These are phyloP conservation scores for Clarkia xantiana DNA, from an alignment of 345 rosid species.

Conservation along the genomic window DNA sequence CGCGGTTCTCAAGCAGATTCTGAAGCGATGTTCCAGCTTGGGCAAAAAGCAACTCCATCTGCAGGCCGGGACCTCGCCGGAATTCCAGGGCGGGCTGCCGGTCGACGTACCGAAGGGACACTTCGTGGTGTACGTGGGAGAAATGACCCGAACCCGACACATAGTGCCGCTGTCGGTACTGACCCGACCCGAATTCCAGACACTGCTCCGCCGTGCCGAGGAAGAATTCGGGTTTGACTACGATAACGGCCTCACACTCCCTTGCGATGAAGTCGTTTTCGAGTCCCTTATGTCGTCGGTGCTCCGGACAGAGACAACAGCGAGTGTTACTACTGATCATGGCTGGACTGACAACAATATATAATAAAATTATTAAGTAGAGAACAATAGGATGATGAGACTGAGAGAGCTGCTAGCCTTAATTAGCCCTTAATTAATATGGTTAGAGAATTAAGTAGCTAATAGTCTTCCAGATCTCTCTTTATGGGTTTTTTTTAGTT, in stretches of 20 bases:
- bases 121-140: conserved; percentile 38
- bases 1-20: conserved; percentile 25
- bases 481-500: not conserved
- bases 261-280: conserved; percentile 32
- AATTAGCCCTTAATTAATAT: no score
- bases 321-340: no score
- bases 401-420: no score
- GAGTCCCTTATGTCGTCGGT: conserved; percentile 12
- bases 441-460: no score
- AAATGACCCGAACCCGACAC: conserved; percentile 22
- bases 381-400: no score
- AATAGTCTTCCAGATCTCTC: not conserved
- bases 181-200: conserved; percentile 28
- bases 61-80: conserved; percentile 2
- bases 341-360: no score
- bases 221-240: conserved; percentile 38
- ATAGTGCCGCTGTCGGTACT: conserved; percentile 24
- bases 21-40: conserved; percentile 29
- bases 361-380: no score
- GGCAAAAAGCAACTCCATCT: conserved; percentile 18
- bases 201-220: conserved; percentile 26
- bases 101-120: conserved; percentile 35
- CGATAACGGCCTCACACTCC: conserved; percentile 33
- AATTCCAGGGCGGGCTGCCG: not conserved
- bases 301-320: not conserved